Percentiles rank a stretch among this genome's conserved stretches.
Conservation (phyloP, 1,284 basidiomycete species). For the Inonotus hispidus region DNA sequence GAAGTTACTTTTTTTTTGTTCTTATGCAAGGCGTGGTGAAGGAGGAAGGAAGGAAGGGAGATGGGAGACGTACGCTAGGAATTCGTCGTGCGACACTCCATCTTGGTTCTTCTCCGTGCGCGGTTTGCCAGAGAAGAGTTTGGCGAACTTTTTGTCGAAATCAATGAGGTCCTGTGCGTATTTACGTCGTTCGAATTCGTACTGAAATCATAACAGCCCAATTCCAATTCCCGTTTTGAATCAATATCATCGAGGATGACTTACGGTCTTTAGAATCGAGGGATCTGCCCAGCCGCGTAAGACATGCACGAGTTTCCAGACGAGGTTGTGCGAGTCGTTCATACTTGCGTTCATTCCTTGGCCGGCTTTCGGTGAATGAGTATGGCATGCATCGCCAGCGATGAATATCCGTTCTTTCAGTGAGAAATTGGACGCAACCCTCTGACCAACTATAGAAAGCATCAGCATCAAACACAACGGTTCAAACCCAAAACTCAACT, state of each 20-base stretch:
- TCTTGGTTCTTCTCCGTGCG: constrained; percentile 47
- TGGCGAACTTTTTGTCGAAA: constrained; percentile 73
- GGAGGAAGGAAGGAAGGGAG: not conserved
- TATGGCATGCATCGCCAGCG: constrained; percentile 78
- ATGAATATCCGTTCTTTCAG: constrained; percentile 72
- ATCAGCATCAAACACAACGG: not conserved
- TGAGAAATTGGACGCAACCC: constrained; percentile 67
- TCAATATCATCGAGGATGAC: too few relatives aligned
- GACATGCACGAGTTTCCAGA: constrained; percentile 75
- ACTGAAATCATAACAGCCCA: constrained; percentile 46
- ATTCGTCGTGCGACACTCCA: constrained; percentile 63
- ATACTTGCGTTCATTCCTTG: constrained; percentile 79
- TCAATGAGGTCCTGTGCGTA: constrained; percentile 78
- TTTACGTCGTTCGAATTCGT: constrained; percentile 65
- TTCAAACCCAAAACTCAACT: constrained; percentile 17
- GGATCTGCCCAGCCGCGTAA: constrained; percentile 64
- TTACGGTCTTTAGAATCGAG: constrained; percentile 65
- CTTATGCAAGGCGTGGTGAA: too few relatives aligned
- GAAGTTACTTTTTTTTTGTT: not conserved
- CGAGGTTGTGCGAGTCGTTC: constrained; percentile 79
- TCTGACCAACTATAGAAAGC: constrained; percentile 53
- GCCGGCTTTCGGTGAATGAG: constrained; percentile 78
- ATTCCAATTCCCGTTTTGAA: too few relatives aligned
- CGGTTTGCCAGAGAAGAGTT: constrained; percentile 74
- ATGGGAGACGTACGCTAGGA: constrained; percentile 42